phyloP scores from a whole-genome alignment of 2,329 filamentous ascomycete species.

The Aureobasidium namibiae region DNA sequence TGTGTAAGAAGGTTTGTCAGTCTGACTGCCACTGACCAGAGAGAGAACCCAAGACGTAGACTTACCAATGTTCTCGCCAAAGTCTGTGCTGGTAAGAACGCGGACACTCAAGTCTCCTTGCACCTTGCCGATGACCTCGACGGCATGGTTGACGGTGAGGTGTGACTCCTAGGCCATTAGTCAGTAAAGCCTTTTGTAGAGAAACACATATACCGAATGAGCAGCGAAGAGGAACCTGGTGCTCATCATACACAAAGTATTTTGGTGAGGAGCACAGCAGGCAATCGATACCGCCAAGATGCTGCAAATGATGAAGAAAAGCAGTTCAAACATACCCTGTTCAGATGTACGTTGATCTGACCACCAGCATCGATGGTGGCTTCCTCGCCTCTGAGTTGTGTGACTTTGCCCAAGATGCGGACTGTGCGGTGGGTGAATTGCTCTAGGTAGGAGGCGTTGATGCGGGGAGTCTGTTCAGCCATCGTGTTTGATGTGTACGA shows the following conservation, averaged over 20 bases:
- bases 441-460: conserved; percentile 72
- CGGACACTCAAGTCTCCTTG: conserved; percentile 64
- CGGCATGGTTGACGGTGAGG: conserved; percentile 59
- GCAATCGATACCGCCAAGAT: background rate
- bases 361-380: conserved; percentile 76
- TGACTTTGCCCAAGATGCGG: conserved; percentile 77
- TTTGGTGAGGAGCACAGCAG: background rate
- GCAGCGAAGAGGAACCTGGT: too few species aligned
- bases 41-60: conserved; percentile 21
- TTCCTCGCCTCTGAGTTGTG: conserved; percentile 69
- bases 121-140: conserved; percentile 74
- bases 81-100: conserved; percentile 60
- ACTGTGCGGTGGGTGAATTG: conserved; percentile 64
- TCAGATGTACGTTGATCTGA: conserved; percentile 64
- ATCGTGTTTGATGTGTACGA: conserved; percentile 38
- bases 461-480: conserved; percentile 70
- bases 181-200: background rate
- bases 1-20: conserved; percentile 26
- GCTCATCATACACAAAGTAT: background rate
- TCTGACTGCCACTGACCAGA: too few species aligned
- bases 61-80: conserved; percentile 62
- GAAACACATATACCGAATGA: too few species aligned
- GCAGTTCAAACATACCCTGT: conserved; percentile 48
- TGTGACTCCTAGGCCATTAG: conserved; percentile 54
- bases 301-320: background rate